phyloP scores from a whole-genome alignment of 2,329 filamentous ascomycete genomes.

The Didymella lethalis region DNA sequence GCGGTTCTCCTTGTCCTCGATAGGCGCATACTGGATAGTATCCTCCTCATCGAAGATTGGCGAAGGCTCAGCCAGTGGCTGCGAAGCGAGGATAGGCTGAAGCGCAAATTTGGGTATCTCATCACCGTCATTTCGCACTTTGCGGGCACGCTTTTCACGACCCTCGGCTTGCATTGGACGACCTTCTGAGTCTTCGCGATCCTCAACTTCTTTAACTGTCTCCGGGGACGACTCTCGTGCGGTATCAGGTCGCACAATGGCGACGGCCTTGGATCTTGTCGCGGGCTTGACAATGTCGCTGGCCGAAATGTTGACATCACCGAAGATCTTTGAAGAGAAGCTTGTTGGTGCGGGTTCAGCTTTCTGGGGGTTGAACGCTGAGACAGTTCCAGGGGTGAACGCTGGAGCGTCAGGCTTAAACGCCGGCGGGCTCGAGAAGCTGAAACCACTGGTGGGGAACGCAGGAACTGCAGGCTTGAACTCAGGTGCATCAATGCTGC shows the following conservation, averaged over 20 bases:
- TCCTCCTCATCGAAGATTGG: constrained; percentile 35
- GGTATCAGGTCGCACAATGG: constrained; percentile 73
- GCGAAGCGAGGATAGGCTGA: constrained; percentile 50
- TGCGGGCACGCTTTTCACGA: constrained; percentile 78
- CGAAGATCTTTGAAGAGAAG: constrained; percentile 48
- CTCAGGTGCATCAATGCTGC: constrained; percentile 19
- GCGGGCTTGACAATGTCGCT: constrained; percentile 69
- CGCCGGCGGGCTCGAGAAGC: constrained; percentile 35
- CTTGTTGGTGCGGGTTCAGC: constrained; percentile 34
- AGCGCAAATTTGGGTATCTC: constrained; percentile 77
- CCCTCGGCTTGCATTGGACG: constrained; percentile 69
- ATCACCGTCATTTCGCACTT: constrained; percentile 70
- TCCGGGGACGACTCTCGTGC: constrained; percentile 52
- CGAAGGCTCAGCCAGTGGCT: constrained; percentile 42
- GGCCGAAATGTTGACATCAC: constrained; percentile 60
- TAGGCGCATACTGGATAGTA: constrained; percentile 30
- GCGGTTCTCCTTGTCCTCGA: constrained; percentile 50
- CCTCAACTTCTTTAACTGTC: constrained; percentile 49
- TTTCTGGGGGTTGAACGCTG: constrained; percentile 35
- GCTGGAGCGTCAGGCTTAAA: constrained; percentile 72
- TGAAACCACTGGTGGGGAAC: constrained; percentile 33
- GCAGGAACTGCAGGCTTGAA: constrained; percentile 28
- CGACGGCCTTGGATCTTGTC: constrained; percentile 82
- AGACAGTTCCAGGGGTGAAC: constrained; percentile 62
- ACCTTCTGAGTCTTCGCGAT: constrained; percentile 65